Percentiles rank a stretch among this genome's conserved stretches.
These are phyloP conservation scores for Entomortierella lignicola DNA, from an alignment of 192 early-diverging fungal species.

Conservation along the genomic window DNA sequence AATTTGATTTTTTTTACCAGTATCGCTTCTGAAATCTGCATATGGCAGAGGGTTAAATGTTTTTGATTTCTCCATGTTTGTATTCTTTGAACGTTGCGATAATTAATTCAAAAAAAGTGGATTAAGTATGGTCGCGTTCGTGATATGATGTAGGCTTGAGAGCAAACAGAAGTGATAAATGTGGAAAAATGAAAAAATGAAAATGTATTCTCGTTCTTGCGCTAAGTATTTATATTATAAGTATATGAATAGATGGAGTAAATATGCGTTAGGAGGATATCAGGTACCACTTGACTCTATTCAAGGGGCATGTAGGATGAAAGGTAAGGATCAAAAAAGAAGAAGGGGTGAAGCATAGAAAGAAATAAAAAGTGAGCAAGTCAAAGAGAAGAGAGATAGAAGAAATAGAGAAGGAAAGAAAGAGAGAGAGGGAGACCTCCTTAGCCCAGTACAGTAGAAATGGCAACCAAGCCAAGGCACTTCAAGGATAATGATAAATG, in stretches of 20 bases:
- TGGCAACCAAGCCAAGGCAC: too few relatives aligned
- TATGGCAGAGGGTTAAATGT: constrained; percentile 28
- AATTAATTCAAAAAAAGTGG: not conserved
- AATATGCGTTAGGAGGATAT: not conserved
- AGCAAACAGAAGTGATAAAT: not conserved
- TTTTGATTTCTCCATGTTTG: constrained; percentile 1
- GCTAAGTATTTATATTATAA: not conserved
- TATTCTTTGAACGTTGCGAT: not conserved
- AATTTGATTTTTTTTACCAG: constrained; percentile 31
- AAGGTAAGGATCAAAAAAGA: not conserved
- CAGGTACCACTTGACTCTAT: constrained; percentile 2
- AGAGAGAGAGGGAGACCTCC: too few relatives aligned
- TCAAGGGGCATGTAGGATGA: not conserved
- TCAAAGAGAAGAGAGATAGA: not conserved
- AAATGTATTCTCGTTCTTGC: not conserved
- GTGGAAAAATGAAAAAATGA: not conserved
- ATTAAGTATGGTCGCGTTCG: too few relatives aligned
- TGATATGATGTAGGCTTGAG: not conserved
- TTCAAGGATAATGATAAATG: too few relatives aligned
- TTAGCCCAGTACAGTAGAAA: too few relatives aligned
- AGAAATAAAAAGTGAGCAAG: not conserved
- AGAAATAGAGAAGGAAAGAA: not conserved
- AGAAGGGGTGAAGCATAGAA: constrained; percentile 1
- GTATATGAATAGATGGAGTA: not conserved
- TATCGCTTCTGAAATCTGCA: constrained; percentile 64